Evolutionary conservation across 2,329 filamentous ascomycete species (phyloP).

Genomic region (Penicillium sp.): DNA sequence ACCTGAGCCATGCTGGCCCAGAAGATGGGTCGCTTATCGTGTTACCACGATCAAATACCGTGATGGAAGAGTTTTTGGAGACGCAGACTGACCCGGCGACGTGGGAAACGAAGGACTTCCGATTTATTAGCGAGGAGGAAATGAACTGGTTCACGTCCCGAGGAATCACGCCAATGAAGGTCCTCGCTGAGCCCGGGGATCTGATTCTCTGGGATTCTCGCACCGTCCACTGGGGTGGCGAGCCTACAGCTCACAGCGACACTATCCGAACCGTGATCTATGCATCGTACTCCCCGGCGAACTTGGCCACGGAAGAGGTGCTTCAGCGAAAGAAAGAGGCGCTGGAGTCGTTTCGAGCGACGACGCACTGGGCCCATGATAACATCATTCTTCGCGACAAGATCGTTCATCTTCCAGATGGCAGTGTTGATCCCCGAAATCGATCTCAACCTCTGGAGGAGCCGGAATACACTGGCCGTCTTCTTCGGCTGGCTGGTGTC

Average conservation of each 20-base stretch:
- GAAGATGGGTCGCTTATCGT: constrained; percentile 21
- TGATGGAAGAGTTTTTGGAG: constrained; percentile 33
- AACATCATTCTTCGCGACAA: constrained; percentile 16
- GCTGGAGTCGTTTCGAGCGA: constrained; percentile 16
- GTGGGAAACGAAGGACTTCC: constrained; percentile 18
- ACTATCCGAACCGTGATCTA: constrained; percentile 25
- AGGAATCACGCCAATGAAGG: constrained; percentile 33
- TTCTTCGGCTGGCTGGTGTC: constrained; percentile 13
- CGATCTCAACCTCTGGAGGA: constrained; percentile 12
- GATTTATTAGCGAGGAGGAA: constrained; percentile 25
- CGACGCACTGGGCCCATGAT: constrained; percentile 20
- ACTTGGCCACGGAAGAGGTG: constrained; percentile 9
- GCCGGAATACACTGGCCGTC: constrained; percentile 10
- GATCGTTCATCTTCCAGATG: constrained; percentile 9
- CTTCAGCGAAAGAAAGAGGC: constrained; percentile 14
- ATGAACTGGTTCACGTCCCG: constrained; percentile 31
- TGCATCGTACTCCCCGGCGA: constrained; percentile 19
- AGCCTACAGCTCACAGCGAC: constrained; percentile 17
- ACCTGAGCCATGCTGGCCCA: constrained; percentile 20
- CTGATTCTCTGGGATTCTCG: constrained; percentile 45
- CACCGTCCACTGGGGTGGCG: constrained; percentile 23
- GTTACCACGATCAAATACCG: constrained; percentile 20
- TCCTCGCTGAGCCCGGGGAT: constrained; percentile 45
- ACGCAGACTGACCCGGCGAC: constrained; percentile 22
- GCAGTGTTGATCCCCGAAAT: constrained; percentile 13